Conservation (phyloP, 2,329 filamentous ascomycete species). For the Pseudogymnoascus pannorum region DNA sequence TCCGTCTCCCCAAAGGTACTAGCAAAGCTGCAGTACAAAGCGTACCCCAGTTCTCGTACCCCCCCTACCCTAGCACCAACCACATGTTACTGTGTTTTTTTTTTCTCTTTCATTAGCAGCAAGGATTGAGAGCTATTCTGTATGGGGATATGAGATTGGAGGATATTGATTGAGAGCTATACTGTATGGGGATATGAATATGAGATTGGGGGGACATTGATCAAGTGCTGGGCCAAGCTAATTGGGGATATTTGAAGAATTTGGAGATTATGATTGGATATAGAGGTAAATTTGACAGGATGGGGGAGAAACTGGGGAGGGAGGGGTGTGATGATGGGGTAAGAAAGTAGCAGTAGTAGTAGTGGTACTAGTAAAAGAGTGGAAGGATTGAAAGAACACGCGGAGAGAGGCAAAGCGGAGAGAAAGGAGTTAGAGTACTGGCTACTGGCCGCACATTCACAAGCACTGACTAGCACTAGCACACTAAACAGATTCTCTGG, state of each 20-base stretch:
- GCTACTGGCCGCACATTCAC: no score
- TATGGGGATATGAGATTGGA: neutral
- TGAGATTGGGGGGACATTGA: no score
- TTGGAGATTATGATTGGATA: neutral
- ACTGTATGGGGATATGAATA: neutral
- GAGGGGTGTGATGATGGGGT: neutral
- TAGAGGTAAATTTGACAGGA: neutral
- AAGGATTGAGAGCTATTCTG: neutral
- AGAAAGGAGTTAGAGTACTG: no score
- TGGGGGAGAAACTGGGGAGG: neutral
- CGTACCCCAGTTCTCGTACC: neutral
- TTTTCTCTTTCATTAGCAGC: neutral
- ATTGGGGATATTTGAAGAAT: no score
- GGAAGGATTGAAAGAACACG: neutral
- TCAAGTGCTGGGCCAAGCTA: no score
- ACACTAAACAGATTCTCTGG: no score
- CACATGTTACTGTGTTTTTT: no score
- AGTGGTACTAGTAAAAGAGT: neutral
- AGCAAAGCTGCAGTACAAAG: no score
- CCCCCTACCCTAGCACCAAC: neutral
- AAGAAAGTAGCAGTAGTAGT: no score
- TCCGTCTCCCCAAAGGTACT: neutral
- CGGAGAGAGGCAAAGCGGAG: neutral
- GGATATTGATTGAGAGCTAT: neutral
- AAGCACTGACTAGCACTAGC: no score